These are phyloP conservation scores for Silene noctiflora DNA, from an alignment of 179 eudicot genomes.

Conservation along the genomic window DNA sequence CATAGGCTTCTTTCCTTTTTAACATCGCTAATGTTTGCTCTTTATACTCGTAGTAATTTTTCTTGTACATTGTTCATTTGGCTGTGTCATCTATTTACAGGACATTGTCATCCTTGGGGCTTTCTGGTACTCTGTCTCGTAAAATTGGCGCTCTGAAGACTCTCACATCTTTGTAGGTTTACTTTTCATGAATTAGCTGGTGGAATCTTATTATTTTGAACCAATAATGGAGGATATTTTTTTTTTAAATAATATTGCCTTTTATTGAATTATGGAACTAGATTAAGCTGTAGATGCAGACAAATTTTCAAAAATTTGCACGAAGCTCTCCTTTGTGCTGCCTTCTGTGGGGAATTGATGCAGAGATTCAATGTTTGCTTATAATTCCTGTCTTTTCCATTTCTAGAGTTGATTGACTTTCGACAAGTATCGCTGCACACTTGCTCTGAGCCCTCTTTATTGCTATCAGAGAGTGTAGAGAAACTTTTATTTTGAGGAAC, in stretches of 20 bases:
- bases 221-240: not conserved
- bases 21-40: no score
- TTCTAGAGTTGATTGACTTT: not conserved
- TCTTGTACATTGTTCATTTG: constrained; percentile 2
- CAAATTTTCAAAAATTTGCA: not conserved
- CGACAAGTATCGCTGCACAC: constrained; percentile 1
- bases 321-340: not conserved
- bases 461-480: not conserved
- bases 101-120: constrained; percentile 68
- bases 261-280: not conserved
- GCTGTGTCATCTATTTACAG: constrained; percentile 40
- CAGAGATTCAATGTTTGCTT: not conserved
- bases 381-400: not conserved
- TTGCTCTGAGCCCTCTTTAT: not conserved
- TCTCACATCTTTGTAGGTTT: constrained; percentile 71
- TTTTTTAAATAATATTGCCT: not conserved
- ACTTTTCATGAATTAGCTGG: constrained; percentile 11
- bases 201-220: not conserved
- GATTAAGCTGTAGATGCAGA: not conserved
- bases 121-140: constrained; percentile 68
- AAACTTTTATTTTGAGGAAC: not conserved
- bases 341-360: not conserved
- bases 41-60: not conserved
- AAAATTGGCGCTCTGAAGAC: constrained; percentile 50
- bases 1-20: not conserved